These are phyloP conservation scores for Citrus trifoliata DNA, from an alignment of 345 rosid species.

Conservation along the genomic window DNA sequence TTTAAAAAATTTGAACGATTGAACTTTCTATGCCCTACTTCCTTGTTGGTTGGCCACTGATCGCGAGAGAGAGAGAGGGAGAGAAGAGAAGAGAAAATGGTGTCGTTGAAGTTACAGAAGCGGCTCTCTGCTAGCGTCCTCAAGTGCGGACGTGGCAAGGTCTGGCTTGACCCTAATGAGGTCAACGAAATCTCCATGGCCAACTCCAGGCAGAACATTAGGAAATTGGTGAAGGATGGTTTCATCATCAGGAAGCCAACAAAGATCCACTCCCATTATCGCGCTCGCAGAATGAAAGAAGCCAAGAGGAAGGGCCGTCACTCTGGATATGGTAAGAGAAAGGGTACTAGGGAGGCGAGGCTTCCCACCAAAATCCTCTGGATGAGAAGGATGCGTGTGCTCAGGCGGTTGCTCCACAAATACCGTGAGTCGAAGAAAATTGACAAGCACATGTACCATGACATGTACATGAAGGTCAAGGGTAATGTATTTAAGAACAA, in stretches of 20 bases:
- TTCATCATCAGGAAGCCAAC: conserved; percentile 75
- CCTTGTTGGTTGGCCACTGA: conserved; percentile 12
- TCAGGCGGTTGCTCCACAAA: conserved; percentile 61
- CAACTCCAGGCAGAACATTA: conserved; percentile 71
- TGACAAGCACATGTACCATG: conserved; percentile 82
- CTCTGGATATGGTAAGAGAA: conserved; percentile 81
- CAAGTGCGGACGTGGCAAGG: conserved; percentile 63
- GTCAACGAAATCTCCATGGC: conserved; percentile 69
- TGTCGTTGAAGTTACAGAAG: conserved; percentile 66
- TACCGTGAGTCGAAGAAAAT: conserved; percentile 69
- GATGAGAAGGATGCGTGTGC: conserved; percentile 75
- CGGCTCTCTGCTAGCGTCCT: conserved; percentile 71
- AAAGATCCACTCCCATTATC: conserved; percentile 77
- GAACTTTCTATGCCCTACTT: too few relatives aligned
- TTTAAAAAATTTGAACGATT: too few relatives aligned
- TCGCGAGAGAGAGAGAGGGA: background rate
- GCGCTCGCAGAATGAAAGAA: conserved; percentile 67
- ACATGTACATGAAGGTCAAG: conserved; percentile 84
- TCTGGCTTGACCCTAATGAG: conserved; percentile 77
- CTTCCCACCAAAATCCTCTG: conserved; percentile 70
- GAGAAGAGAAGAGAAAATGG: conserved; percentile 36
- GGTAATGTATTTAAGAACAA: conserved; percentile 80
- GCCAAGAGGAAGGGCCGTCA: conserved; percentile 81
- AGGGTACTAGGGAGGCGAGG: conserved; percentile 82
- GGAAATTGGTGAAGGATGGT: conserved; percentile 81